Evolutionary conservation across 805 yeast genomes (phyloP).

Genomic region (Ogataea trehaloabstinens): DNA sequence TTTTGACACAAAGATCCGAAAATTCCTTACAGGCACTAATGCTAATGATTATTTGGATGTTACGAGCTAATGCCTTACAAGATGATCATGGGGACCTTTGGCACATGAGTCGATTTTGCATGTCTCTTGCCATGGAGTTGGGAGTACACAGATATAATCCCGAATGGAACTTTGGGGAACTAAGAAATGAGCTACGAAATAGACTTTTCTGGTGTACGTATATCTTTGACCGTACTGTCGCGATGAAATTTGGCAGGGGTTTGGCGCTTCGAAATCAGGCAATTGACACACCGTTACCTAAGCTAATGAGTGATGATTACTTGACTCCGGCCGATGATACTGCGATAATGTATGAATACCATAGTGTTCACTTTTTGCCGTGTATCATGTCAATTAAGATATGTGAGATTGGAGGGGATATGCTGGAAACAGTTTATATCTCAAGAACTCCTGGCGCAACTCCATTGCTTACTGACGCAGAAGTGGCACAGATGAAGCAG

Average conservation of each 20-base stretch:
- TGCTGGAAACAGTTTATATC: conserved; percentile 25
- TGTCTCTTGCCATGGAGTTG: conserved; percentile 29
- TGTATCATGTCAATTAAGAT: conserved; percentile 17
- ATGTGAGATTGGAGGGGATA: conserved; percentile 22
- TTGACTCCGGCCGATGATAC: conserved; percentile 8
- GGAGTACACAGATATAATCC: conserved; percentile 27
- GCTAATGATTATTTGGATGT: conserved; percentile 23
- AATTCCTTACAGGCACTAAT: conserved; percentile 21
- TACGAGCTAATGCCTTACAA: conserved; percentile 18
- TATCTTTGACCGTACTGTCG: conserved; percentile 23
- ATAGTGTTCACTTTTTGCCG: conserved; percentile 20
- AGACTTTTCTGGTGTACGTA: conserved; percentile 27
- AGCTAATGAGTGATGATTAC: conserved; percentile 18
- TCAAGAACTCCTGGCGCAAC: conserved; percentile 21
- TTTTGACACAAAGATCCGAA: conserved; percentile 20
- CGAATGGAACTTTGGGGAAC: conserved; percentile 25
- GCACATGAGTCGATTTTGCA: conserved; percentile 24
- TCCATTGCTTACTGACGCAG: conserved; percentile 19
- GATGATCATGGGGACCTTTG: conserved; percentile 28
- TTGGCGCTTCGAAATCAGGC: conserved; percentile 25
- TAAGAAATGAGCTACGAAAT: conserved; percentile 22
- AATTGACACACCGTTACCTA: conserved; percentile 26
- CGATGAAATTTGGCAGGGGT: conserved; percentile 27
- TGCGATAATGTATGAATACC: conserved; percentile 6
- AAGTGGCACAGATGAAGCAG: conserved; percentile 9